Evolutionary conservation across 2,329 filamentous ascomycete genomes (phyloP), one percentile per base, ranked within the genome.

Genomic region (Lasiodiplodia theobromae): DNA sequence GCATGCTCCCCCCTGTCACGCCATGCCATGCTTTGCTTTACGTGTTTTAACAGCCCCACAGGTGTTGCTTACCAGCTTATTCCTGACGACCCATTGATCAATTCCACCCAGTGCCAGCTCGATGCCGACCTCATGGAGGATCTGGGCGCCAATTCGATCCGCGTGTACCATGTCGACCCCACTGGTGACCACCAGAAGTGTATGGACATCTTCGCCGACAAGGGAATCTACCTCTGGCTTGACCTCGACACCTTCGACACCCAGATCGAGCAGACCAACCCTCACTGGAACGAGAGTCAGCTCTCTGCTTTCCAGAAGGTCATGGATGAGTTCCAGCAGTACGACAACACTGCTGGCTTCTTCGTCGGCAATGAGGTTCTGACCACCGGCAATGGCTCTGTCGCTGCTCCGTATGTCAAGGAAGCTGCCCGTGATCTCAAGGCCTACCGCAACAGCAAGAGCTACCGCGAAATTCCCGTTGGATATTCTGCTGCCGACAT

Each of bases 401-500:
- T 81, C 31, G 91, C 91, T 38, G 93, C 93, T 10, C 92, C 93
- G 2, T 97, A 90, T 77, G 89, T 96, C 81, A 94, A 96, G 80
- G 91, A 93, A 62, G 92, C 93, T 34, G 87, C 89, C 56, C 88
- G 91, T 70, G 93, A 97, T 78, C 85, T 96, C 83, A 96, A 96
- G 82, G 88, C 89, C 7, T 94, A 97, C 81, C 87, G 92, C 69
- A 86, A 92, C 74, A 82, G 83, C 66, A 92, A 94, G 82, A 86
- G 86, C 11, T 96, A 96, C 80, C 91, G 94, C 72, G 84, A 90
- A 52, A 93, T 97, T 71, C 93, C 93, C 12, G 85, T 96, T 68
- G 94, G 94, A 67, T 97, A 97, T 82, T 94, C 92, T 10, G 93
- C 93, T 12, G 92, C 93, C 47, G 93, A 96, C 77, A 95, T 96